Base-by-base conservation (phyloP, 2,329 filamentous ascomycete genomes). In the Fusarium nodosum region DNA sequence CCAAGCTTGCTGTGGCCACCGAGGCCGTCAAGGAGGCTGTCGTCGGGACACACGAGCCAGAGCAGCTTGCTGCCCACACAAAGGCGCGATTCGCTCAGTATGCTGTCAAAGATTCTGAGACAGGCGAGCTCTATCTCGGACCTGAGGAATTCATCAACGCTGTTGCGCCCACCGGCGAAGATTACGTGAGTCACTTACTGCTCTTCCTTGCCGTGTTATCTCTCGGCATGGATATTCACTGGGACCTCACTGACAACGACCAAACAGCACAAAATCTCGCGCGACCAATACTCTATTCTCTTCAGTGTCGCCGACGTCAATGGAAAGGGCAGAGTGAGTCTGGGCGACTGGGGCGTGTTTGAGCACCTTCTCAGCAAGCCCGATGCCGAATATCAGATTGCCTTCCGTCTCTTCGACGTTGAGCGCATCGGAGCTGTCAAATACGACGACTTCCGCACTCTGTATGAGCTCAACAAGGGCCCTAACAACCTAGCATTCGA, bases 321-420 rank as follows among this genome's bases (percentile, higher is more conserved):
- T 71, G 87, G 85, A 72, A 84, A 84, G 45, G 94, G 94, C 68
- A 90, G 87, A 74, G 85, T 99, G 73, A 92, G 84, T 73, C 83
- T 98, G 56, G 85, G 89, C 64, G 96, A 99, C 82, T 99, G 95
- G 94, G 90, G 88, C 47, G 91, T 92, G 69, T 99, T 98, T 81
- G 93, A 97, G 83, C 97, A 97, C 83, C 88, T 99, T 68, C 90
- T 99, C 62, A 86, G 87, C 73, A 98, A 97, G 82, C 92, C 96
- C 66, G 96, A 98, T 77, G 96, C 96, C 79, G 96, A 99, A 83
- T 99, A 99, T 82, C 94, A 98, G 81, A 97, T 99, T 75, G 95
- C 96, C 18, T 99, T 98, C 83, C 93, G 96, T 75, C 87, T 99
- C 57, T 99, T 99, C 81, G 95, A 98, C 77, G 87, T 93, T 74